These are phyloP conservation scores for Gastrolobium villosum DNA, from an alignment of 306 rosid genomes.

Conservation along the genomic window DNA sequence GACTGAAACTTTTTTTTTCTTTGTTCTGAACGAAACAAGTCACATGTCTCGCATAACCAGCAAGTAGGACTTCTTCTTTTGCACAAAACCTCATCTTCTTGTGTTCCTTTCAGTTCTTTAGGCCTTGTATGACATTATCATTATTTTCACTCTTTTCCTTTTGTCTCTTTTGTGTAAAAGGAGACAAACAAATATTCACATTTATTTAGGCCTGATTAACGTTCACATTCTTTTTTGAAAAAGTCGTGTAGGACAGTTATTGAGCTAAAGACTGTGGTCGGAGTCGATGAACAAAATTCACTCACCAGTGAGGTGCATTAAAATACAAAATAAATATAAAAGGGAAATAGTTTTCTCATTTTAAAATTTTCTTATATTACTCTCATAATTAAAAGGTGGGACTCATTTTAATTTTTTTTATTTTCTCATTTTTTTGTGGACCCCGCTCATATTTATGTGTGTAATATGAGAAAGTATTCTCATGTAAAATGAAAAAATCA, in stretches of 20 bases:
- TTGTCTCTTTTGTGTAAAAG: too few species aligned
- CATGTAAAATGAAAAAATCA: too few species aligned
- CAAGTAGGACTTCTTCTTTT: background rate
- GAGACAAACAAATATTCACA: background rate
- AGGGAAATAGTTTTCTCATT: too few species aligned
- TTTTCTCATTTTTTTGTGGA: too few species aligned
- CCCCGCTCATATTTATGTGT: too few species aligned
- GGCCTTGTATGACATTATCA: too few species aligned
- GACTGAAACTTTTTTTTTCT: slow-evolving; percentile 30
- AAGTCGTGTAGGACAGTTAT: background rate
- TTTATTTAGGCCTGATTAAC: background rate
- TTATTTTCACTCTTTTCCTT: background rate
- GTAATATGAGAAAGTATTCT: too few species aligned
- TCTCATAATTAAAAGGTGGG: too few species aligned
- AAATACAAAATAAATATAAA: background rate
- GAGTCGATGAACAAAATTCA: slow-evolving; percentile 3
- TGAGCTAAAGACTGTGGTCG: background rate
- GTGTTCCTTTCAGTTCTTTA: background rate
- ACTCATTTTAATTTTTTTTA: too few species aligned
- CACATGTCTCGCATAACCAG: background rate
- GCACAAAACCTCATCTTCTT: slow-evolving; percentile 1
- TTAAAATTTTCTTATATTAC: too few species aligned
- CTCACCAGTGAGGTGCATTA: background rate
- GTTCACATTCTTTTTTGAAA: background rate
- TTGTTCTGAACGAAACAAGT: background rate